phyloP scores from a whole-genome alignment of 257 asterid genomes.

The Solanum pimpinellifolium region DNA sequence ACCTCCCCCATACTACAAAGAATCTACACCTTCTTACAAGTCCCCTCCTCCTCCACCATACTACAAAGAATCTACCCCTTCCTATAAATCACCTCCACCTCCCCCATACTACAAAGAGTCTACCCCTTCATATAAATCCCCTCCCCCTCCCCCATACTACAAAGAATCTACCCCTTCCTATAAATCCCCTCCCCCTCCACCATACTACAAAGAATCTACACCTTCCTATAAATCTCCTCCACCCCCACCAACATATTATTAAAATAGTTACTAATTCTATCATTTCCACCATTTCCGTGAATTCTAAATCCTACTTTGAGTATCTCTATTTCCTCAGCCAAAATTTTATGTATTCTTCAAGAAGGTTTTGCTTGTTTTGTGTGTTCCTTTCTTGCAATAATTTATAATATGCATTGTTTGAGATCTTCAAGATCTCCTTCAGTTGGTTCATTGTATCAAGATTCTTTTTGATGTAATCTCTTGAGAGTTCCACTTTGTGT shows the following conservation, averaged over 20 bases:
- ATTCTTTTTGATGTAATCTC: neutral
- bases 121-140: fast-evolving
- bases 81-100: neutral
- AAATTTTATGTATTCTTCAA: neutral
- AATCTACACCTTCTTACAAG: neutral
- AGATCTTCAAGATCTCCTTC: neutral
- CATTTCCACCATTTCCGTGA: neutral
- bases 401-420: neutral
- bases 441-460: neutral
- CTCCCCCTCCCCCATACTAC: neutral
- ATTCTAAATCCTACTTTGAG: neutral
- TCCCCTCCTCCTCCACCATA: neutral
- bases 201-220: neutral
- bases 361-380: neutral
- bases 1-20: neutral
- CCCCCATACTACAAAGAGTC: neutral
- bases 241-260: neutral
- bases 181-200: neutral
- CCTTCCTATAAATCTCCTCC: neutral
- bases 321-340: neutral
- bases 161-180: neutral
- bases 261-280: neutral
- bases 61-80: neutral
- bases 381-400: neutral
- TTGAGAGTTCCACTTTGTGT: neutral